Evolutionary conservation across 345 rosid species (phyloP), one percentile per base, ranked within the genome.

Genomic region (Durio zibethinus): DNA sequence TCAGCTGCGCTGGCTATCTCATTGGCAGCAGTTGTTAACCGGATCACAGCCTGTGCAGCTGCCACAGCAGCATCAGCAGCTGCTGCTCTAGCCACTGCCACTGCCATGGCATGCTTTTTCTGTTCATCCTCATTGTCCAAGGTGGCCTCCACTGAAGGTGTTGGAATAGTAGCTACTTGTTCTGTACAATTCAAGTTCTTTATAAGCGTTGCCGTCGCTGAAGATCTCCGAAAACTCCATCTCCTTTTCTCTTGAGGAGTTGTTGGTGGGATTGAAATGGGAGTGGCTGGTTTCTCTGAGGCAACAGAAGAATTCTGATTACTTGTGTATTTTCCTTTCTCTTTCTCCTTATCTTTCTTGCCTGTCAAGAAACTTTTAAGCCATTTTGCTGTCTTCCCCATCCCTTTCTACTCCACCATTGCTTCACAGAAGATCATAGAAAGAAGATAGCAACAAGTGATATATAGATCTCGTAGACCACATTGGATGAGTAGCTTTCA

Each of bases 351-450:
- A 7, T 86, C 90, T 84, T 94, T 93, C 85, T 88, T 91, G 40
- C 95, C 91, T 16, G 84, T 83, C 86, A 93, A 87, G 87, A 95
- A 86, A 78, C 75, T 78, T 75, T 76, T 87, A 48, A 95, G 83
- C 99, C 99, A 95, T 80, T 89, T 93, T 12, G 97, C 88, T 56
- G 97, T 83, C 83, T 90, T 95, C 77, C 95, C 94, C 98, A 93
- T 95, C 57, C 77, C 61, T 68, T 79, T 73, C 81, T 57, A 76
- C 73, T 60, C 35, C 54, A 65, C 21, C 79, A 74, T 75, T 76
- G 73, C 71, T n/a, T 77, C 71, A 50, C 78, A 82, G 71, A 74
- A 78, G 76, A 77, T 81, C 78, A 76, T 38, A 79, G 52, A n/a
- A 69, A 66, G 67, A 74, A 61, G 76, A 72, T 29, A 48, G 67